These are phyloP conservation scores for Leptodermis oblonga DNA, from an alignment of 257 asterid genomes.

Conservation along the genomic window DNA sequence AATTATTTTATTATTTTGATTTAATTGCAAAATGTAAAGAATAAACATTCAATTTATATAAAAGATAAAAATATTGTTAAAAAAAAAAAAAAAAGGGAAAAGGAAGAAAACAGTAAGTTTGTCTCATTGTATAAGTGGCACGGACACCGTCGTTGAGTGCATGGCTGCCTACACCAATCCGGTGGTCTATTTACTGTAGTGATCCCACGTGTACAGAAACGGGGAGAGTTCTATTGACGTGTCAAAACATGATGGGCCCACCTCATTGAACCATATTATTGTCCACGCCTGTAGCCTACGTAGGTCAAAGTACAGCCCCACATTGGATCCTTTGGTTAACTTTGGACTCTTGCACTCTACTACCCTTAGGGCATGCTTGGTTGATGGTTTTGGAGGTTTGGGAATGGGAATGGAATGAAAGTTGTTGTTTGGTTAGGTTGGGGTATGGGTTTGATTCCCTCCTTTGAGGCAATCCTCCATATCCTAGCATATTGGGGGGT, in stretches of 20 bases:
- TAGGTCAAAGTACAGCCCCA: constrained; percentile 16
- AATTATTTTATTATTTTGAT: no score
- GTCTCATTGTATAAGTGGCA: background rate
- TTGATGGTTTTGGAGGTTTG: no score
- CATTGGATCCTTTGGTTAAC: constrained; percentile 16
- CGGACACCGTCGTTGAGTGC: constrained; percentile 16
- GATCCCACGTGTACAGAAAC: constrained; percentile 11
- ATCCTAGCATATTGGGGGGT: no score
- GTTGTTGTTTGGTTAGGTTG: no score
- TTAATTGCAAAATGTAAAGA: no score
- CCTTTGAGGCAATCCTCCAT: no score
- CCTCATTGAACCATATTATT: background rate
- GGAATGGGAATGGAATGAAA: no score
- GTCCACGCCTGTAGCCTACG: background rate
- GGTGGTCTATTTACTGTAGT: constrained; percentile 2
- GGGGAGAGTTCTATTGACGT: background rate
- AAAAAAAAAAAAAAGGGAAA: no score
- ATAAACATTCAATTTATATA: no score
- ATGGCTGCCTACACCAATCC: background rate
- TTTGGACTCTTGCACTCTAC: constrained; percentile 1
- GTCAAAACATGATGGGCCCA: background rate
- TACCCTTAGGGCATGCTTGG: no score
- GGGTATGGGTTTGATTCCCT: no score
- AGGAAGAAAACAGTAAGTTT: background rate
- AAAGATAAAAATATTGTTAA: background rate